Evolutionary conservation across 2,329 filamentous ascomycete genomes (phyloP).

Genomic region (Thielaviopsis punctulata): DNA sequence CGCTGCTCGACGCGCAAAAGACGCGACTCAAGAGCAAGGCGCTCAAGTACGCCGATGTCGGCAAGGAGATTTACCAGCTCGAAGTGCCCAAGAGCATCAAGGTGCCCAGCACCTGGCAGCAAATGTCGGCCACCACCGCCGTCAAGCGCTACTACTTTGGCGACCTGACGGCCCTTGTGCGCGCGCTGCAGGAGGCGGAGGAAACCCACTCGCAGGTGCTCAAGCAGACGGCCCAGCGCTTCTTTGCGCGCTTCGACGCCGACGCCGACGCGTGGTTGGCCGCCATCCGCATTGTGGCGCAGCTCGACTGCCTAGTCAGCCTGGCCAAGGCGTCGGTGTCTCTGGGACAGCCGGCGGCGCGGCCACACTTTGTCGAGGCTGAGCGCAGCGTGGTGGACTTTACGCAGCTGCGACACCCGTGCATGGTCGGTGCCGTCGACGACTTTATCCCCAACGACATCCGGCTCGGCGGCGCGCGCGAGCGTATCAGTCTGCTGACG

Average conservation of each 20-base stretch:
- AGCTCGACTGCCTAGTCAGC: slow-evolving; percentile 89
- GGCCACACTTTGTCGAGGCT: slow-evolving; percentile 72
- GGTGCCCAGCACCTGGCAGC: slow-evolving; percentile 76
- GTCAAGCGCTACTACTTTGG: slow-evolving; percentile 91
- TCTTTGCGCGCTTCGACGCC: slow-evolving; percentile 76
- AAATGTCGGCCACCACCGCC: slow-evolving; percentile 84
- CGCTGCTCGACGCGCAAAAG: slow-evolving; percentile 53
- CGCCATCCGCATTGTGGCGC: slow-evolving; percentile 76
- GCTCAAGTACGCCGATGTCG: slow-evolving; percentile 65
- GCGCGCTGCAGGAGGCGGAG: slow-evolving; percentile 80
- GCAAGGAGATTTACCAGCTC: slow-evolving; percentile 93
- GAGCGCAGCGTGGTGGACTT: slow-evolving; percentile 84
- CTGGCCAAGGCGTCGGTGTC: slow-evolving; percentile 74
- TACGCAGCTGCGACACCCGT: slow-evolving; percentile 81
- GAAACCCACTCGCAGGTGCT: slow-evolving; percentile 85
- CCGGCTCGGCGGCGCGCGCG: slow-evolving; percentile 58
- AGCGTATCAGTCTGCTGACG: slow-evolving; percentile 82
- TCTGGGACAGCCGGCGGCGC: slow-evolving; percentile 72
- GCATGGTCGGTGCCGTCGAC: slow-evolving; percentile 72
- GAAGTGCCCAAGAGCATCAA: slow-evolving; percentile 76
- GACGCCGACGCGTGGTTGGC: slow-evolving; percentile 74
- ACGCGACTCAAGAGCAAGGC: slow-evolving; percentile 56
- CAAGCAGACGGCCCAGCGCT: slow-evolving; percentile 66
- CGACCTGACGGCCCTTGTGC: slow-evolving; percentile 65
- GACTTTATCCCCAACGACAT: slow-evolving; percentile 97